Evolutionary conservation across 1,284 basidiomycete species (phyloP), one percentile per base, ranked within the genome.

Genomic region (Pseudozyma pruni): DNA sequence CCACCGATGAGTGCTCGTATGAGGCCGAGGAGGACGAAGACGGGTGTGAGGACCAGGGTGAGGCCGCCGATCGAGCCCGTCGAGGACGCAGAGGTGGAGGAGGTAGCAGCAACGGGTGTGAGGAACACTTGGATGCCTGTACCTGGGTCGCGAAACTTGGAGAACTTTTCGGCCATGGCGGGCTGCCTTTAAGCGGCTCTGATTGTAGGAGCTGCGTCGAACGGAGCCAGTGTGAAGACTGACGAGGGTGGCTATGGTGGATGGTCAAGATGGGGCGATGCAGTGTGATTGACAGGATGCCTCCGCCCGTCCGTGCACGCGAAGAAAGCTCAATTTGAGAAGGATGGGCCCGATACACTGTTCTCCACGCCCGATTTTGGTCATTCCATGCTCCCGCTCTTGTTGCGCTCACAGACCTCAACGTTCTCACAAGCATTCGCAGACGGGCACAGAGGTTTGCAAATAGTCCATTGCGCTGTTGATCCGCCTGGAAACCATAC

Each of bases 41-140:
- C 4, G 6, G 70, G 64, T 3, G 49, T 60, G n/a, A 40, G 17
- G 4, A 52, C 16, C 2, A 59, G 19, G n/a, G 31, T 11, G 2
- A 37, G 3, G 1, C 17, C 22, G n/a, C 29, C 14, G 13, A 33
- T 37, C 4, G 23, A 20, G 14, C 37, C 32, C 14, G 40, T 22
- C 1, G 41, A 49, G 13, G 43, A 37, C 7, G 33, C 45, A 14
- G 48, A 50, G 3, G 37, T 22, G 19, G 43, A 22, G 1, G 56
- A 23, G 14, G 40, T n/a, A 2, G 43, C 31, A 7, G 47, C 42
- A 11, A 71, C 72, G 7, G 72, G 72, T 14, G 63, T 59, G 14
- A 74, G 63, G 43, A 74, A 74, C 17, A 72, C 68, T 43, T 74
- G 72, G 41, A 74, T 74, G 14, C 72, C 72, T 42, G 72, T 72